phyloP scores from a whole-genome alignment of 23 red algal species.

The Gracilariopsis chorda region DNA sequence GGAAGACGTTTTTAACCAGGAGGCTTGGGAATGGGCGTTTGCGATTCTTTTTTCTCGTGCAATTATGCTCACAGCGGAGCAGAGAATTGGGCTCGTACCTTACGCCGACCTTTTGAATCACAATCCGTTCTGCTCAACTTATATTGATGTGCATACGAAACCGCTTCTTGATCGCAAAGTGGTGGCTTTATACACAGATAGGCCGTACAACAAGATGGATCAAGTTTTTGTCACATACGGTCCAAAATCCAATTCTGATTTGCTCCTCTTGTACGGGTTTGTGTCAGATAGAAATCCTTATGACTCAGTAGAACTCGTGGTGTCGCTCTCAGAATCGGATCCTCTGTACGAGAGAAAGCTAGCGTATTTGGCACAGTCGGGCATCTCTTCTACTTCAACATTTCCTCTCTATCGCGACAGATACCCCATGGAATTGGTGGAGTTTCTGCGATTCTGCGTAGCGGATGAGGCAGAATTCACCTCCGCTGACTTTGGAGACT shows the following conservation, averaged over 20 bases:
- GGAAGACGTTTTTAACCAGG: conserved; percentile 31
- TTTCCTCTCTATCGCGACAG: conserved; percentile 94
- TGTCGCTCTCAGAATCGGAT: conserved; percentile 57
- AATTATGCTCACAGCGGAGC: conserved; percentile 56
- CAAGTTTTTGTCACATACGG: conserved; percentile 97
- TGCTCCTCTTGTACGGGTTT: conserved; percentile 94
- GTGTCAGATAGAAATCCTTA: conserved; percentile 95
- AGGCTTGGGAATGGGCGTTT: conserved; percentile 93
- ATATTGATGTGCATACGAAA: conserved; percentile 71
- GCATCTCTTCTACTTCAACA: conserved; percentile 24
- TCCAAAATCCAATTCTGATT: conserved; percentile 87
- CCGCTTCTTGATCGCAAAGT: conserved; percentile 27
- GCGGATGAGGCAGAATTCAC: conserved; percentile 67
- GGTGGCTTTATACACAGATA: conserved; percentile 82
- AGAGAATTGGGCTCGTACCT: conserved; percentile 84
- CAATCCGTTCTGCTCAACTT: conserved; percentile 81
- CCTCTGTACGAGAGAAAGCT: conserved; percentile 61
- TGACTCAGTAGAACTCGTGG: conserved; percentile 85
- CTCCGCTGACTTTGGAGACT: conserved; percentile 66
- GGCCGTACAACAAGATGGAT: conserved; percentile 81
- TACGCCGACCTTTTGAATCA: conserved; percentile 99
- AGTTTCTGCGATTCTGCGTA: conserved; percentile 88
- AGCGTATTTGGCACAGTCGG: conserved; percentile 58
- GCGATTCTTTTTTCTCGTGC: conserved; percentile 90
- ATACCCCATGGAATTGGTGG: conserved; percentile 92